Base-by-base conservation (phyloP, 2,329 filamentous ascomycete genomes). In the Pseudogymnoascus sp. region DNA sequence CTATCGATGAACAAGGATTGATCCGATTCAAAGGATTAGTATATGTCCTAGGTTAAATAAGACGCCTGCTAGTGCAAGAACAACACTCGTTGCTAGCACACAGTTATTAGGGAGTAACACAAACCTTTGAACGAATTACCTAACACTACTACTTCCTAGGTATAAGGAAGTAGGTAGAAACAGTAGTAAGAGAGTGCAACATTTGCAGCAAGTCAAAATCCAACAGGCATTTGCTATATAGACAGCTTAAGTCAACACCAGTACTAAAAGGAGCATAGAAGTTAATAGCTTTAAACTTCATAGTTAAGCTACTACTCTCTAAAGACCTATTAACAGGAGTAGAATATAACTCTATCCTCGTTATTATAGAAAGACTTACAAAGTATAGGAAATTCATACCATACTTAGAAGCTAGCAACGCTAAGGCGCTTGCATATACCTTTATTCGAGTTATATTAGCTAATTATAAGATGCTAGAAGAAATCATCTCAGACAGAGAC, bases 401-500 rank as follows among this genome's bases (percentile, higher is more conserved):
- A 19, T 19, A 19, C 19, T 19, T 19, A 30, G 28, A 30, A 30
- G 28, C 28, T 30, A 30, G 28, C 19, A 19, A 30, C 28, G 28
- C 7, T 1, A 8, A 30, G 6, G 36, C 14, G 1, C 36, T 39
- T 16, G 3, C 3, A 8, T 39, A 39, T 1, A 39, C n/a, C 6
- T 64, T 65, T 12, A 4, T 62, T 5, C 12, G 16, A 49, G 28
- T 41, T 4, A 41, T 65, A 6, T 12, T 64, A 5, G 5, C 25
- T 6, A 58, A 58, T 22, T 19, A 65, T 45, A 23, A 41, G 8
- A 36, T 60, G 11, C 45, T 61, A 64, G 22, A 63, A 33, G 52
- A 65, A 55, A 52, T 65, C 33, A 64, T 65, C 19, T 64, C 28
- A 33, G 61, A 65, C 19, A 58, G 35, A 64, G 61, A 65, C 25